These are phyloP conservation scores for Saposhnikovia divaricata DNA, from an alignment of 129 eudicot species.

Conservation along the genomic window DNA sequence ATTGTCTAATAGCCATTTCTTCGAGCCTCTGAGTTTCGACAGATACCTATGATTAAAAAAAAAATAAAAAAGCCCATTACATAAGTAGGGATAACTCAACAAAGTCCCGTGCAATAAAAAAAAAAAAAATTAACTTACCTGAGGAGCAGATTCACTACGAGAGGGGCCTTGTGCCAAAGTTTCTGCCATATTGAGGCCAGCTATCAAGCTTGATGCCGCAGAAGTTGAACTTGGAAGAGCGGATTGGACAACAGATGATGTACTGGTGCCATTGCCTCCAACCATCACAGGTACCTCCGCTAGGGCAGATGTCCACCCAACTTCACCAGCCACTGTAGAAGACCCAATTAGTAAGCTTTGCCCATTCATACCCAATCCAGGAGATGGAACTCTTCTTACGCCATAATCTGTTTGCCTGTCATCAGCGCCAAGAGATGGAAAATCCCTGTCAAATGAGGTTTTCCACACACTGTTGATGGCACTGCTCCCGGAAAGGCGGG, in stretches of 20 bases:
- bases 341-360: slow-evolving; percentile 57
- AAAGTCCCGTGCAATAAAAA: neutral
- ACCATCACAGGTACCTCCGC: slow-evolving; percentile 73
- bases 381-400: slow-evolving; percentile 62
- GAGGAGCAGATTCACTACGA: slow-evolving; percentile 56
- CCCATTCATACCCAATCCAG: slow-evolving; percentile 58
- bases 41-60: slow-evolving; percentile 36
- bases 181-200: slow-evolving; percentile 86
- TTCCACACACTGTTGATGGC: slow-evolving; percentile 31
- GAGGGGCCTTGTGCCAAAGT: slow-evolving; percentile 75
- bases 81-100: slow-evolving; percentile 11
- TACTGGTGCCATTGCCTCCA: slow-evolving; percentile 35
- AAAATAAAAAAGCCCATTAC: neutral
- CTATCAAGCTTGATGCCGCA: slow-evolving; percentile 21
- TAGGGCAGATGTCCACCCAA: slow-evolving; percentile 89
- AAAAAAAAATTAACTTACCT: slow-evolving; percentile 30
- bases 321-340: slow-evolving; percentile 53
- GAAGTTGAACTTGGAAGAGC: slow-evolving; percentile 26
- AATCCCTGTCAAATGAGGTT: slow-evolving; percentile 63
- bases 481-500: slow-evolving; percentile 26
- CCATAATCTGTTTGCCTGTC: slow-evolving; percentile 49
- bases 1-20: slow-evolving; percentile 81
- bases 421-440: slow-evolving; percentile 78
- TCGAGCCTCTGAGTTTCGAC: slow-evolving; percentile 73
- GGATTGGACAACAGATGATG: slow-evolving; percentile 28